Conservation (phyloP, 495 filamentous ascomycete species). For the Pseudomonodictys pantanalensis region DNA sequence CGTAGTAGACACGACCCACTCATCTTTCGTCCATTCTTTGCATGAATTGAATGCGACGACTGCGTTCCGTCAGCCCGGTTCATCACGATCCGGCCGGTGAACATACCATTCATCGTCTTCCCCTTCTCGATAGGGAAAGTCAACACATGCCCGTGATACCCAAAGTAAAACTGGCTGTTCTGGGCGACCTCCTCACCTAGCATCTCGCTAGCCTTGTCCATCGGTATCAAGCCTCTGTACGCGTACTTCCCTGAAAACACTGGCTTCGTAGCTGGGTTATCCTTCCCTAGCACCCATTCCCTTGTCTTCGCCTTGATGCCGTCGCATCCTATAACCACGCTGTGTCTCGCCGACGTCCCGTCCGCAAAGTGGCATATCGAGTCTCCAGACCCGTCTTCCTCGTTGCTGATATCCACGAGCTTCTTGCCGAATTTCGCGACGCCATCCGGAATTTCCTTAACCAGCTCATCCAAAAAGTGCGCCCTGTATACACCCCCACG, state of each 20-base stretch:
- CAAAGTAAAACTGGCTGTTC: conserved; percentile 58
- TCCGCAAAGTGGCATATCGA: conserved; percentile 53
- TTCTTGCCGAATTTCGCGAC: conserved; percentile 44
- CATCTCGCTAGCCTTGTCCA: conserved; percentile 52
- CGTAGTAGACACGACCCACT: conserved; percentile 57
- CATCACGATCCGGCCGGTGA: no score
- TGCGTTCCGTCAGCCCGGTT: no score
- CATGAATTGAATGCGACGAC: conserved; percentile 49
- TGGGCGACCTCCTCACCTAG: conserved; percentile 52
- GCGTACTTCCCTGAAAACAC: conserved; percentile 54
- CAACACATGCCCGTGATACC: conserved; percentile 56
- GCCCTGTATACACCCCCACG: conserved; percentile 52
- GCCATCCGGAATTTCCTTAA: conserved; percentile 51
- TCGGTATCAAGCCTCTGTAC: conserved; percentile 60
- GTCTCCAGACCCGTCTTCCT: conserved; percentile 37
- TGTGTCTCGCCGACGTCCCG: conserved; percentile 48
- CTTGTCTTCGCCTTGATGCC: conserved; percentile 55
- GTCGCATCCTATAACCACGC: conserved; percentile 56
- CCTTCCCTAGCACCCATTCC: conserved; percentile 46
- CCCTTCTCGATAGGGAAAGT: conserved; percentile 67
- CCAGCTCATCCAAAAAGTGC: conserved; percentile 59
- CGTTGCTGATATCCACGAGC: conserved; percentile 35
- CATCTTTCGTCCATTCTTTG: conserved; percentile 49
- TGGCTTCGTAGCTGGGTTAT: conserved; percentile 40
- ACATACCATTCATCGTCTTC: conserved; percentile 54